A percentile compares a stretch with the other conserved stretches of the same genome.
phyloP scores from a whole-genome alignment of 495 filamentous ascomycete species.

The Penicillium desertorum region DNA sequence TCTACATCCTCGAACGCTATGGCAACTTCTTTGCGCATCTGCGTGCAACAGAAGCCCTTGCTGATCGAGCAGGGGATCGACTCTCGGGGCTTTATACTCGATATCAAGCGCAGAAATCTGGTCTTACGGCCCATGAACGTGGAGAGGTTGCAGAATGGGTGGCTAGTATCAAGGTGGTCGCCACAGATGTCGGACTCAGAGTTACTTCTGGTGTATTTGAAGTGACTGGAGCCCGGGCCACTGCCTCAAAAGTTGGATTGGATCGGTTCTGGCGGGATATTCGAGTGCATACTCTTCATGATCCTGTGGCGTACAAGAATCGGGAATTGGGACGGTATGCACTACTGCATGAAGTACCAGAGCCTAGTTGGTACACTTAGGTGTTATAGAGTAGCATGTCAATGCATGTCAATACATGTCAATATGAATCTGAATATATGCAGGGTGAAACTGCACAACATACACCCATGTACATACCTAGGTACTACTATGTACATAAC shows the following conservation, averaged over 20 bases:
- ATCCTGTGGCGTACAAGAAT: conserved; percentile 63
- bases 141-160: conserved; percentile 61
- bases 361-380: conserved; percentile 61
- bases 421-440: conserved; percentile 1
- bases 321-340: conserved; percentile 55
- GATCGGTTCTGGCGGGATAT: conserved; percentile 63
- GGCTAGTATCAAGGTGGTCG: conserved; percentile 58
- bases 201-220: conserved; percentile 61
- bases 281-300: conserved; percentile 60
- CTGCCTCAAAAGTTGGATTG: conserved; percentile 52
- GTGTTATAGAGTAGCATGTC: neutral
- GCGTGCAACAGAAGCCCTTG: conserved; percentile 54
- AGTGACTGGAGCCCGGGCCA: conserved; percentile 55
- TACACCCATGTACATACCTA: neutral
- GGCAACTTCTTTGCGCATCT: conserved; percentile 61
- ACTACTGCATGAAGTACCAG: conserved; percentile 51
- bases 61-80: conserved; percentile 50
- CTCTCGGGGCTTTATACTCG: conserved; percentile 42
- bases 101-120: conserved; percentile 33
- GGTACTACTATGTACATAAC: neutral
- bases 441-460: neutral
- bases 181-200: conserved; percentile 55
- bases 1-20: conserved; percentile 61
- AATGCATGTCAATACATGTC: neutral
- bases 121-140: conserved; percentile 45